These are phyloP conservation scores for Xerocomus brunneocitrinus DNA, from an alignment of 768 basidiomycete genomes.

Conservation along the genomic window DNA sequence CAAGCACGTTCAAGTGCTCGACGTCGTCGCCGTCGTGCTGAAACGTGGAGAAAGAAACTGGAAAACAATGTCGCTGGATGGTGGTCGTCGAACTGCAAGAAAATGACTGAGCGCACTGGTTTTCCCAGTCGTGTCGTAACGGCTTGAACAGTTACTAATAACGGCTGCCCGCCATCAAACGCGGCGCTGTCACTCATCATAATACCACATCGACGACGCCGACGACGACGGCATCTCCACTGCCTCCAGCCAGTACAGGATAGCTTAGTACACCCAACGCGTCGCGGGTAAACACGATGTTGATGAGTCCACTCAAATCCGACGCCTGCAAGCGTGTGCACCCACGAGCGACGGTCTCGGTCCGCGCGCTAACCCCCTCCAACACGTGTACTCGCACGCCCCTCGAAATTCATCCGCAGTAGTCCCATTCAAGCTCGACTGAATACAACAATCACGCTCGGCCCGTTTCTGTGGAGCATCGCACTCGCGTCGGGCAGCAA, in stretches of 20 bases:
- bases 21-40: slow-evolving; percentile 14
- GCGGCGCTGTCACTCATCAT: slow-evolving; percentile 13
- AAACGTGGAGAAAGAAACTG: slow-evolving; percentile 7
- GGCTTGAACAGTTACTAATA: slow-evolving; percentile 25
- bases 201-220: background rate
- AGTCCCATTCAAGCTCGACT: slow-evolving; percentile 14
- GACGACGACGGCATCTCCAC: background rate
- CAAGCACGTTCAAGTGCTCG: slow-evolving; percentile 17
- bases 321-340: background rate
- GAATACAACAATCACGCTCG: slow-evolving; percentile 5
- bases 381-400: slow-evolving; percentile 34
- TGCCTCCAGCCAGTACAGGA: background rate
- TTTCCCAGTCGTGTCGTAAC: slow-evolving; percentile 32
- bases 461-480: slow-evolving; percentile 13
- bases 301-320: background rate
- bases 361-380: slow-evolving; percentile 27
- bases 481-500: slow-evolving; percentile 2
- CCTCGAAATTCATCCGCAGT: slow-evolving; percentile 27
- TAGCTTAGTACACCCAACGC: background rate
- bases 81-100: slow-evolving; percentile 20
- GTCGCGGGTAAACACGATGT: background rate
- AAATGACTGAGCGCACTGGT: slow-evolving; percentile 29
- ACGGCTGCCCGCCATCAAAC: slow-evolving; percentile 22
- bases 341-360: slow-evolving; percentile 1
- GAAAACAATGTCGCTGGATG: slow-evolving; percentile 8